A percentile compares a stretch with the other conserved stretches of the same genome.
Conservation (phyloP, 2,329 filamentous ascomycete species). For the Neonectria magnoliae region DNA sequence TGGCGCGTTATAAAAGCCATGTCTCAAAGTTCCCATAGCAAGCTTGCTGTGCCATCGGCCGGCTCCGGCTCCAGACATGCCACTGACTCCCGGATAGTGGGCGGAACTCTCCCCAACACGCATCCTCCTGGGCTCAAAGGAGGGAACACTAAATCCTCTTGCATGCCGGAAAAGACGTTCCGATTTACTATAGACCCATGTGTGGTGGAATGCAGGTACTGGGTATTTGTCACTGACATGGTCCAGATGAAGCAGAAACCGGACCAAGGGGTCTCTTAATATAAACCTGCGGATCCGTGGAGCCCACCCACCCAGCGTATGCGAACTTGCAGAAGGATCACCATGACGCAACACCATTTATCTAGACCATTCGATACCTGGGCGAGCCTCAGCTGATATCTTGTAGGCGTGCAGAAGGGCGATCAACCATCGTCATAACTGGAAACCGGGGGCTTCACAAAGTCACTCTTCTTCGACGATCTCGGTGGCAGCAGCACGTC, state of each 20-base stretch:
- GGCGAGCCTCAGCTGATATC: not conserved
- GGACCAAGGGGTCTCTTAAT: not conserved
- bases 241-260: not conserved
- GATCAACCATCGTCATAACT: not conserved
- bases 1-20: not conserved
- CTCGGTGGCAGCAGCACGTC: not conserved
- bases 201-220: not conserved
- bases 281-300: not conserved
- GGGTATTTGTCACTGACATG: not conserved
- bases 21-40: not conserved
- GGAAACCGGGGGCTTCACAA: not conserved
- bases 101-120: not conserved
- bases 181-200: not conserved
- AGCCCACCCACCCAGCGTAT: not conserved
- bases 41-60: not conserved
- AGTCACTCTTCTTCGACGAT: not conserved
- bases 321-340: not conserved
- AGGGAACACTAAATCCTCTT: not conserved
- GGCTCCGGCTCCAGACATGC: slow-evolving; percentile 1
- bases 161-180: not conserved
- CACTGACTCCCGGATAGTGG: not conserved
- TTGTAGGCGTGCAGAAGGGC: not conserved
- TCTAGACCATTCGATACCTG: not conserved
- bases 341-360: not conserved
- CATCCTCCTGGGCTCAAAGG: no score